phyloP scores from a whole-genome alignment of 768 basidiomycete genomes.

The Chalciporus chontae region DNA sequence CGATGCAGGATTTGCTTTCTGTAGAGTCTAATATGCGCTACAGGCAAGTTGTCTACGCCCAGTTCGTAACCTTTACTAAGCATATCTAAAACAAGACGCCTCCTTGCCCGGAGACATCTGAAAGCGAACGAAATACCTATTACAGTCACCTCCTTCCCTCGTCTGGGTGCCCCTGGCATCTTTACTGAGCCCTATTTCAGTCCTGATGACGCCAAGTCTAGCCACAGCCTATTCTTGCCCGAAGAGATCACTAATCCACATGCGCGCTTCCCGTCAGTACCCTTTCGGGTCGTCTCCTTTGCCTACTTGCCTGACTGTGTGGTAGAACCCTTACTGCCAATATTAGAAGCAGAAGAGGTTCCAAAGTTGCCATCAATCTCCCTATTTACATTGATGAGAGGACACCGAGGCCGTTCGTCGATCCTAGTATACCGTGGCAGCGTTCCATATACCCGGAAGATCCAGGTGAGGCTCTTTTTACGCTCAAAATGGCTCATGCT shows the following conservation, averaged over 20 bases:
- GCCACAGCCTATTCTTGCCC: slow-evolving; percentile 91
- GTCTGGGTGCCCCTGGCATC: slow-evolving; percentile 80
- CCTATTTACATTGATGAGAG: slow-evolving; percentile 87
- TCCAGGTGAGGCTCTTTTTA: slow-evolving; percentile 48
- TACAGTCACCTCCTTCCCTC: slow-evolving; percentile 94
- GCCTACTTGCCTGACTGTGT: slow-evolving; percentile 11
- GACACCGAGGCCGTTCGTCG: slow-evolving; percentile 87
- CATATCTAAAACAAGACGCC: slow-evolving; percentile 51
- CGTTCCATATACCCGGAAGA: slow-evolving; percentile 83
- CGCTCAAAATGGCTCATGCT: slow-evolving; percentile 8
- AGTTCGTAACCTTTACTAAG: slow-evolving; percentile 4
- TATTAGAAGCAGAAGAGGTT: slow-evolving; percentile 84
- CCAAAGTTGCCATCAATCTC: slow-evolving; percentile 93
- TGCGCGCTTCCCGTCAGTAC: slow-evolving; percentile 91
- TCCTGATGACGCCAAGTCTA: slow-evolving; percentile 74
- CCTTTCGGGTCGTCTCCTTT: slow-evolving; percentile 8
- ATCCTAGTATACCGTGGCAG: slow-evolving; percentile 89
- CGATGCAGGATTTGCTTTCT: slow-evolving; percentile 77
- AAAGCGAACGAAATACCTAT: slow-evolving; percentile 84
- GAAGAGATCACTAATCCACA: slow-evolving; percentile 97
- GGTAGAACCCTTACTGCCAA: slow-evolving; percentile 94
- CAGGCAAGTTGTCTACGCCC: slow-evolving; percentile 43
- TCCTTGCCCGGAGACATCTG: slow-evolving; percentile 78
- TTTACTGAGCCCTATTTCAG: slow-evolving; percentile 91
- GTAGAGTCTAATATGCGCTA: slow-evolving; percentile 96